A percentile compares a stretch with the other conserved stretches of the same genome.
Conservation (phyloP, 2,329 filamentous ascomycete genomes). For the Trichoderma koningiopsis region DNA sequence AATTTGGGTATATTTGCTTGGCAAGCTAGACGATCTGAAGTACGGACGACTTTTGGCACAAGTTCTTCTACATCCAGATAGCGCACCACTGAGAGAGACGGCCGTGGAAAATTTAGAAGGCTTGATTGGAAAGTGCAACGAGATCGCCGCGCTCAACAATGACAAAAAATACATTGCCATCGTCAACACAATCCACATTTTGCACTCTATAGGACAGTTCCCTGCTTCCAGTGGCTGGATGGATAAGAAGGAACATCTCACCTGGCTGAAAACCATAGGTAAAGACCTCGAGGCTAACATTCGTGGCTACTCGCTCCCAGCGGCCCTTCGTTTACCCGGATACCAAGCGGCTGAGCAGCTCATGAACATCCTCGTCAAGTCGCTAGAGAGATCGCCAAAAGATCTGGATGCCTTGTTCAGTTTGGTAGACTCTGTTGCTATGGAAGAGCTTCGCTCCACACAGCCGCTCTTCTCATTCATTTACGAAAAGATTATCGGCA, state of each 20-base stretch:
- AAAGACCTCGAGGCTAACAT: conserved; percentile 78
- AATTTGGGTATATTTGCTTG: conserved; percentile 78
- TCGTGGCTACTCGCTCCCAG: conserved; percentile 67
- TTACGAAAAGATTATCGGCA: conserved; percentile 81
- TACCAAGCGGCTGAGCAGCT: conserved; percentile 89
- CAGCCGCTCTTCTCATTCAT: conserved; percentile 79
- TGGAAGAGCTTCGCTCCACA: conserved; percentile 77
- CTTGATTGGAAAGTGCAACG: conserved; percentile 68
- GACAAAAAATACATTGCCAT: conserved; percentile 70
- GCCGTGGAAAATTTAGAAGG: conserved; percentile 73
- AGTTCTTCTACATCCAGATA: conserved; percentile 74
- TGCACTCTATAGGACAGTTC: conserved; percentile 74
- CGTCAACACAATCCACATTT: conserved; percentile 85
- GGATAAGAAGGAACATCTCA: conserved; percentile 62
- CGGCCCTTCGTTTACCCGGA: conserved; percentile 76
- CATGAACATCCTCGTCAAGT: conserved; percentile 80
- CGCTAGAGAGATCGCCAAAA: conserved; percentile 71
- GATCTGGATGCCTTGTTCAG: conserved; percentile 84
- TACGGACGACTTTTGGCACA: conserved; percentile 93
- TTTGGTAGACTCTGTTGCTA: conserved; percentile 80
- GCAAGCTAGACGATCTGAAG: conserved; percentile 77
- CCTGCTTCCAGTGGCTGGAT: conserved; percentile 68
- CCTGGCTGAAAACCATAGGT: conserved; percentile 66
- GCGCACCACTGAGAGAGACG: conserved; percentile 71
- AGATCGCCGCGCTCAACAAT: conserved; percentile 64